These are phyloP conservation scores for Talaromyces proteolyticus DNA, from an alignment of 495 filamentous ascomycete species.

Conservation along the genomic window DNA sequence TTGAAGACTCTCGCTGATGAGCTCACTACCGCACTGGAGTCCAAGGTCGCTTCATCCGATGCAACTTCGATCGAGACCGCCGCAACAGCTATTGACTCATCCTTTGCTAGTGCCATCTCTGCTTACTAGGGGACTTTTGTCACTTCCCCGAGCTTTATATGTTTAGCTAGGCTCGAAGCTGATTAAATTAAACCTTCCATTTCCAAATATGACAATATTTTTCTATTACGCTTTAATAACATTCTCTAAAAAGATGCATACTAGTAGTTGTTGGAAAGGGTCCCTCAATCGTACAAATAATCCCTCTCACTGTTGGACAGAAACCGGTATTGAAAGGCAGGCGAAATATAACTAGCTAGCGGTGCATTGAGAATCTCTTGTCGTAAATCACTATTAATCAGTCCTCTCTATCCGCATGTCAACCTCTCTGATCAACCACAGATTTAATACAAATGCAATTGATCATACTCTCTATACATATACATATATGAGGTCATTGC, in stretches of 20 bases:
- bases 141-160: background rate
- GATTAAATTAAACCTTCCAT: background rate
- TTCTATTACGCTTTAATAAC: background rate
- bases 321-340: too few species aligned
- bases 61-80: background rate
- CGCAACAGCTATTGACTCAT: constrained; percentile 3
- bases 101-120: constrained; percentile 4
- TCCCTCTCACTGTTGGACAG: too few species aligned
- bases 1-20: background rate
- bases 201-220: background rate
- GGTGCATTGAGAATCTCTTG: too few species aligned
- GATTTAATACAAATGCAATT: too few species aligned
- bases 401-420: too few species aligned
- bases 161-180: background rate
- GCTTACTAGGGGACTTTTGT: background rate
- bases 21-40: constrained; percentile 1
- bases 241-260: background rate
- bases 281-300: background rate
- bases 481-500: too few species aligned
- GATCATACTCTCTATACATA: too few species aligned
- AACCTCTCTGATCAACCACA: too few species aligned
- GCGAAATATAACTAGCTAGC: too few species aligned
- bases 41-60: constrained; percentile 1
- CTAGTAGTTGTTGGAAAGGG: background rate
- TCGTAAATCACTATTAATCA: too few species aligned